Conservation (phyloP, 768 basidiomycete species). For the Boletellus ananas region DNA sequence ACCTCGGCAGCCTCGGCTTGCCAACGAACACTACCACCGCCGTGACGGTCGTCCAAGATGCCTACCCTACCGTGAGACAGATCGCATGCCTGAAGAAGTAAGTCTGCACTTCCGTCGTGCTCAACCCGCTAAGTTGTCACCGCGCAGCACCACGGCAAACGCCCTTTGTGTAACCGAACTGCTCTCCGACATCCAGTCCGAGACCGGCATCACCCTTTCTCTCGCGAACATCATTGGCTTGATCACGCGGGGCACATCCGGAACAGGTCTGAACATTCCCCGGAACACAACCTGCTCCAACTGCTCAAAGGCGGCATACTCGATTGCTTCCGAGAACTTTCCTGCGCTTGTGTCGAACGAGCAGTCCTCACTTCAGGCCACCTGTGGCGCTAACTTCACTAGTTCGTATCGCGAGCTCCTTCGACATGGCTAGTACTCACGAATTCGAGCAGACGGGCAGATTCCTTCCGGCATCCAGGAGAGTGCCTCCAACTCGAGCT, state of each 20-base stretch:
- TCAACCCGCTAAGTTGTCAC: not conserved
- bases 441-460: constrained; percentile 26
- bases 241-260: constrained; percentile 4
- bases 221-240: constrained; percentile 16
- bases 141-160: constrained; percentile 31
- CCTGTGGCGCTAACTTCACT: constrained; percentile 51
- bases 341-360: constrained; percentile 33
- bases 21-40: constrained; percentile 10
- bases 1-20: constrained; percentile 32
- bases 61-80: constrained; percentile 56
- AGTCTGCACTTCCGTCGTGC: constrained; percentile 20
- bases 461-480: constrained; percentile 26
- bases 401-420: constrained; percentile 34
- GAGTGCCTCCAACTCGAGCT: constrained; percentile 22
- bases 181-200: constrained; percentile 48
- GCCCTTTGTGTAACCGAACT: constrained; percentile 57
- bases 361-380: constrained; percentile 26
- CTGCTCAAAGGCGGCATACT: constrained; percentile 53
- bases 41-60: constrained; percentile 42
- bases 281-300: constrained; percentile 48
- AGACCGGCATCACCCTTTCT: constrained; percentile 18
- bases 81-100: constrained; percentile 65
- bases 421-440: not conserved
- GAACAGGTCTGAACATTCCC: constrained; percentile 13
- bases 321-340: constrained; percentile 33